These are phyloP conservation scores for Apiosordaria backusii DNA, from an alignment of 495 filamentous ascomycete genomes.

Conservation along the genomic window DNA sequence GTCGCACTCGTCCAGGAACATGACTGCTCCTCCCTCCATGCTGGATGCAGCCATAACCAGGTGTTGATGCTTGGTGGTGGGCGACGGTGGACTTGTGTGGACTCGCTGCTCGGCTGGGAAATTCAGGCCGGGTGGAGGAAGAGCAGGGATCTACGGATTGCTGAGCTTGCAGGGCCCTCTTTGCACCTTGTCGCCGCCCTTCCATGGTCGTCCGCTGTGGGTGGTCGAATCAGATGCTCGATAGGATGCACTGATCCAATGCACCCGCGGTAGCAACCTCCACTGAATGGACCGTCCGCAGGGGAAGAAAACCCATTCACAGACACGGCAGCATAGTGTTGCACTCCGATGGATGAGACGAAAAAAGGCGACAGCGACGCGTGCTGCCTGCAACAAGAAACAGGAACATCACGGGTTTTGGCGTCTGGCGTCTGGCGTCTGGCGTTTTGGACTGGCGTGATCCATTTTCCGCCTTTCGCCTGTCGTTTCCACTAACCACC, in stretches of 20 bases:
- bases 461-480: slow-evolving; percentile 1
- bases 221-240: slow-evolving; percentile 26
- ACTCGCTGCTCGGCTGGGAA: slow-evolving; percentile 36
- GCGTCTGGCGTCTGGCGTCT: slow-evolving; percentile 7
- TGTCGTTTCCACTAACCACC: neutral
- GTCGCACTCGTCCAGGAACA: slow-evolving; percentile 28
- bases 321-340: slow-evolving; percentile 37
- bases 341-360: slow-evolving; percentile 18
- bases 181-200: slow-evolving; percentile 12
- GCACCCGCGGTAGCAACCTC: neutral
- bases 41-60: neutral
- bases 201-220: slow-evolving; percentile 22
- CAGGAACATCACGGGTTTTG: slow-evolving; percentile 2
- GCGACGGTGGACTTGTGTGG: slow-evolving; percentile 30
- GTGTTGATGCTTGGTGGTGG: slow-evolving; percentile 25
- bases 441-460: neutral
- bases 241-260: slow-evolving; percentile 22
- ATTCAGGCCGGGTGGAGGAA: slow-evolving; percentile 34
- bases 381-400: neutral
- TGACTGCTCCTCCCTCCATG: neutral
- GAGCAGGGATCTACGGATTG: slow-evolving; percentile 33
- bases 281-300: neutral
- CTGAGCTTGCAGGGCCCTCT: slow-evolving; percentile 29
- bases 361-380: neutral
- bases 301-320: slow-evolving; percentile 27